Percentiles rank a stretch among this genome's conserved stretches.
These are phyloP conservation scores for Pythium rishiriense DNA, from an alignment of 352 stramenopile species.

Conservation along the genomic window DNA sequence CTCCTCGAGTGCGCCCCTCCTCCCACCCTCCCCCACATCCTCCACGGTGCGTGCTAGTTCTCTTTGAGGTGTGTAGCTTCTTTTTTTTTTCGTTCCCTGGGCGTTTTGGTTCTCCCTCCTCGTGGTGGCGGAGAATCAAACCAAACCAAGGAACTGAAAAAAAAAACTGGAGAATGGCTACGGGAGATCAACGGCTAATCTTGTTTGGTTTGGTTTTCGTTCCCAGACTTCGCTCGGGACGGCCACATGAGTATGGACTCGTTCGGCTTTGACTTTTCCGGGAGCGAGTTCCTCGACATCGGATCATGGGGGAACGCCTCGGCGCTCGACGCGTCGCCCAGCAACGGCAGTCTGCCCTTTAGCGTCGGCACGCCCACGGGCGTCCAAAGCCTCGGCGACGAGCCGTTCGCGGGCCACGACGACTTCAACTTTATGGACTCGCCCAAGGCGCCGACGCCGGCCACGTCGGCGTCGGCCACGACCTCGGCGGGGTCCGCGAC, in stretches of 20 bases:
- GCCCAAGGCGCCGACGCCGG: conserved; percentile 45
- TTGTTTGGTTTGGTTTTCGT: neutral
- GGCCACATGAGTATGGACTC: conserved; percentile 58
- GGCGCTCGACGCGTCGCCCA: conserved; percentile 71
- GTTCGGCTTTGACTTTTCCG: conserved; percentile 82
- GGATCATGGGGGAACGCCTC: conserved; percentile 68
- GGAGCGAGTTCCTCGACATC: conserved; percentile 74
- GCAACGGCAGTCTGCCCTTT: conserved; percentile 63
- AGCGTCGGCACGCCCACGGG: conserved; percentile 84
- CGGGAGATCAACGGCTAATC: neutral
- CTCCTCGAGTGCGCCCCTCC: neutral
- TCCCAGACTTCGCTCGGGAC: neutral
- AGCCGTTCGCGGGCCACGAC: conserved; percentile 63
- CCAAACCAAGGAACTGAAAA: no score
- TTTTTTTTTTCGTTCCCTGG: no score
- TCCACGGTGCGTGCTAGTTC: neutral
- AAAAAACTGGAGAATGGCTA: no score
- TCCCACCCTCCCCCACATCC: neutral
- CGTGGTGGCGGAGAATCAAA: no score
- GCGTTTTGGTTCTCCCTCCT: no score
- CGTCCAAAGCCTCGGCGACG: conserved; percentile 79
- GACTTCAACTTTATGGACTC: conserved; percentile 85
- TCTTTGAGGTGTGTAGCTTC: no score
- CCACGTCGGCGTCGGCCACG: conserved; percentile 15
- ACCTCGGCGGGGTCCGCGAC: conserved; percentile 5